Conservation (phyloP, 2,329 filamentous ascomycete species). For the Fusarium sp. region DNA sequence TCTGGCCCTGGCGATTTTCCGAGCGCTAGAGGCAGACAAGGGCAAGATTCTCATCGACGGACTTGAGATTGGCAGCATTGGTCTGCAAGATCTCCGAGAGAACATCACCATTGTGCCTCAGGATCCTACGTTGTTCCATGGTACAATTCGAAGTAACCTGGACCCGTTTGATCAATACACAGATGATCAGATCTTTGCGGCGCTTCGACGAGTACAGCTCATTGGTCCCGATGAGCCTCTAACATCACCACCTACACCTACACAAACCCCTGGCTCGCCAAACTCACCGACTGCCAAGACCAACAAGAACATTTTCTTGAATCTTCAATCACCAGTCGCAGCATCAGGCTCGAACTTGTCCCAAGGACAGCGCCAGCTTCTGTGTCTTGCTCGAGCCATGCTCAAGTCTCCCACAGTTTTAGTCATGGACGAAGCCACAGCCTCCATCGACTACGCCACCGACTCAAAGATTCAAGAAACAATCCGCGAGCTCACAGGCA, state of each 20-base stretch:
- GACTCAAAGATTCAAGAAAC: slow-evolving; percentile 97
- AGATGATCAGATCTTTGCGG: slow-evolving; percentile 89
- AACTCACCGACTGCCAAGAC: slow-evolving; percentile 58
- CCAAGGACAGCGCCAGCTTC: slow-evolving; percentile 92
- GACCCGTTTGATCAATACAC: slow-evolving; percentile 92
- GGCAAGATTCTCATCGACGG: slow-evolving; percentile 92
- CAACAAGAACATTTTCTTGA: slow-evolving; percentile 95
- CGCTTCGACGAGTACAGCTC: slow-evolving; percentile 87
- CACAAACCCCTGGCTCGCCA: slow-evolving; percentile 38
- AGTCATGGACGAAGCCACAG: slow-evolving; percentile 99
- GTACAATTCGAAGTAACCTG: slow-evolving; percentile 90
- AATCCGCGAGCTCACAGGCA: slow-evolving; percentile 90
- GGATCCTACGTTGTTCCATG: slow-evolving; percentile 93
- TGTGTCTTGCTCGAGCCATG: slow-evolving; percentile 92
- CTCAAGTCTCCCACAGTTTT: slow-evolving; percentile 91
- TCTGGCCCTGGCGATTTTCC: slow-evolving; percentile 90
- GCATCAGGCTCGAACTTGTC: slow-evolving; percentile 96
- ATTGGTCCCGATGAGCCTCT: slow-evolving; percentile 70
- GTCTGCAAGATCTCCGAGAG: slow-evolving; percentile 91
- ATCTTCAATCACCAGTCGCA: slow-evolving; percentile 82
- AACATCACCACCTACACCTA: slow-evolving; percentile 44
- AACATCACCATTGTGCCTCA: slow-evolving; percentile 98
- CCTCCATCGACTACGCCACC: slow-evolving; percentile 95
- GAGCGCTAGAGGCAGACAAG: slow-evolving; percentile 88
- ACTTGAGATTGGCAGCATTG: slow-evolving; percentile 89